These are phyloP conservation scores for Trichoderma sp. DNA, from an alignment of 2,329 filamentous ascomycete genomes.

Conservation along the genomic window DNA sequence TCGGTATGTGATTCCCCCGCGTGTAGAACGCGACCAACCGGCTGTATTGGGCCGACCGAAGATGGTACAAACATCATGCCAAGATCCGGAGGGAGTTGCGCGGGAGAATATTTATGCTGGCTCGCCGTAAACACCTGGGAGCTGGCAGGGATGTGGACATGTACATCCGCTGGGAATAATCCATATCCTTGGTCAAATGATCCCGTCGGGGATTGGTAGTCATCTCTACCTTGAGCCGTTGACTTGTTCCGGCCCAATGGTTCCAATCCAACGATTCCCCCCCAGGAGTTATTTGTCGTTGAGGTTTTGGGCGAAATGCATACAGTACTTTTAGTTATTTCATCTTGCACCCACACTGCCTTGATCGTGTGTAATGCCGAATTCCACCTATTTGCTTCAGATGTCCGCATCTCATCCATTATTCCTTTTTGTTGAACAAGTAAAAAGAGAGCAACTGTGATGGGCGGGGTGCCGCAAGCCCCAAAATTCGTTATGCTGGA, in stretches of 20 bases:
- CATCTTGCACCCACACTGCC: not conserved
- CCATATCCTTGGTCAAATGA: not conserved
- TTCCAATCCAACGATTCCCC: not conserved
- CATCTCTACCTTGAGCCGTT: not conserved
- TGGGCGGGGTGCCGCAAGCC: slow-evolving; percentile 2
- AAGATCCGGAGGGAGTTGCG: not conserved
- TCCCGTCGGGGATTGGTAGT: not conserved
- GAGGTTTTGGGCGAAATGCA: not conserved
- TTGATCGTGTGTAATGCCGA: not conserved
- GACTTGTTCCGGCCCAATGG: not conserved
- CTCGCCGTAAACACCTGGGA: not conserved
- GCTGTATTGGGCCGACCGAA: not conserved
- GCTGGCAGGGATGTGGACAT: not conserved
- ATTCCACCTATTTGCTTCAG: slow-evolving; percentile 13
- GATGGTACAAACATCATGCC: not conserved
- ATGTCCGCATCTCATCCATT: slow-evolving; percentile 7
- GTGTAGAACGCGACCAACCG: not conserved
- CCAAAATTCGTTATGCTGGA: slow-evolving; percentile 13
- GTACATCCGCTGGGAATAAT: not conserved
- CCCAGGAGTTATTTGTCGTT: not conserved
- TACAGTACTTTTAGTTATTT: not conserved
- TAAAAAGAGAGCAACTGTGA: slow-evolving; percentile 3
- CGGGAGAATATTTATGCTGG: slow-evolving; percentile 16
- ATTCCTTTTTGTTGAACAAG: slow-evolving; percentile 8
- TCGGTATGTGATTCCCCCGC: not conserved